Conservation (phyloP, 208 protist species). For the Acanthamoeba quina region DNA sequence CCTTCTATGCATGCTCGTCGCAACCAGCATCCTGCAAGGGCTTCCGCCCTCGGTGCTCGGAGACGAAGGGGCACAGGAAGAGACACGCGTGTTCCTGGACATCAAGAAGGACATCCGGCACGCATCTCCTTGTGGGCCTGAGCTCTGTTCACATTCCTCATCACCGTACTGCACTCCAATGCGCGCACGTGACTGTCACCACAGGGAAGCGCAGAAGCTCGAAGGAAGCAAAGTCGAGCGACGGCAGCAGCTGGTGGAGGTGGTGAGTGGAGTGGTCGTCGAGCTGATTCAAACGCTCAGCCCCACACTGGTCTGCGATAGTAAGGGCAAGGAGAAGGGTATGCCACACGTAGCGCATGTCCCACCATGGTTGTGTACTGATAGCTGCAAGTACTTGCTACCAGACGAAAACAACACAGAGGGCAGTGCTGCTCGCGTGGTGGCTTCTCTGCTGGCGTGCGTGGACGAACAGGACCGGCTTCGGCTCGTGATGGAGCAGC, state of each 20-base stretch:
- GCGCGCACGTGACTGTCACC: neutral
- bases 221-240: conserved; percentile 20
- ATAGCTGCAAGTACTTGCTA: too few relatives aligned
- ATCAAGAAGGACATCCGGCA: conserved; percentile 26
- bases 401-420: neutral
- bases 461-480: neutral
- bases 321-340: conserved; percentile 56
- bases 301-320: neutral
- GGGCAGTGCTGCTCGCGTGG: neutral
- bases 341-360: too few relatives aligned
- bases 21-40: neutral
- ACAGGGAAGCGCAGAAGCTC: conserved; percentile 30
- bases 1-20: neutral
- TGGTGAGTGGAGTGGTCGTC: conserved; percentile 43
- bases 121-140: neutral
- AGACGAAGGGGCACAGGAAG: conserved; percentile 41
- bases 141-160: neutral
- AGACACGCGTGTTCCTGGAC: conserved; percentile 52
- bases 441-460: neutral
- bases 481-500: conserved; percentile 67
- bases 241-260: conserved; percentile 47
- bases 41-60: conserved; percentile 34
- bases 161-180: neutral
- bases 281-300: conserved; percentile 47
- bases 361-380: too few relatives aligned